phyloP scores from a whole-genome alignment of 2,329 filamentous ascomycete genomes.

The Aspergillus clavatus region DNA sequence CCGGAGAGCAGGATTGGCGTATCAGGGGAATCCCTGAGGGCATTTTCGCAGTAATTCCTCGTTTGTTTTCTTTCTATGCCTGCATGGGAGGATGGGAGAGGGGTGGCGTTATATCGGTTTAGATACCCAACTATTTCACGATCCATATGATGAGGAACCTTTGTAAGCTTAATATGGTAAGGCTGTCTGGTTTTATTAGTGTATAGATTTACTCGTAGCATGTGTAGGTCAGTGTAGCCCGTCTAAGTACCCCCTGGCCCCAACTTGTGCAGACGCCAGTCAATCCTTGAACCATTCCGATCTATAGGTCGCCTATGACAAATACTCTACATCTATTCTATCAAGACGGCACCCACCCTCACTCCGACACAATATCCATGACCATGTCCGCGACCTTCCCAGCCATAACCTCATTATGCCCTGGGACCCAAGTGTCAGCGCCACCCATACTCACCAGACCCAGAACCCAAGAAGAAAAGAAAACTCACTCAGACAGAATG shows the following conservation, averaged over 20 bases:
- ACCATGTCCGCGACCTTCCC: constrained; percentile 49
- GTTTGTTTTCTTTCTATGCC: neutral
- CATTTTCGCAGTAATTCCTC: neutral
- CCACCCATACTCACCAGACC: neutral
- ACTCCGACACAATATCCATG: constrained; percentile 33
- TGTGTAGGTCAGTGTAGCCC: too few relatives aligned
- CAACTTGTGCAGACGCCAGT: too few relatives aligned
- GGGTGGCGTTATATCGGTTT: neutral
- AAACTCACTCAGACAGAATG: constrained; percentile 53
- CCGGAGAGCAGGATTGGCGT: constrained; percentile 38
- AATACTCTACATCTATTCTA: neutral
- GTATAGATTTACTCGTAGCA: too few relatives aligned
- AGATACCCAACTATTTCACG: constrained; percentile 6
- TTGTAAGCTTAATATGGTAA: too few relatives aligned
- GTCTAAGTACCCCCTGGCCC: too few relatives aligned
- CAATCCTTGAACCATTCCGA: too few relatives aligned
- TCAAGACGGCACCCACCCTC: neutral
- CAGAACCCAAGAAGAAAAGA: neutral
- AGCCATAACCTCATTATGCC: constrained; percentile 47
- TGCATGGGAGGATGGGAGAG: neutral
- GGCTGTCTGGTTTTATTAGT: too few relatives aligned
- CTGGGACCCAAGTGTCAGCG: constrained; percentile 18
- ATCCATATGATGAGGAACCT: neutral
- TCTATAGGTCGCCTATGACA: too few relatives aligned
- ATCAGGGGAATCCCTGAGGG: constrained; percentile 18